Evolutionary conservation across 139 green algal genomes (phyloP).

Genomic region (Chloropicon primus): DNA sequence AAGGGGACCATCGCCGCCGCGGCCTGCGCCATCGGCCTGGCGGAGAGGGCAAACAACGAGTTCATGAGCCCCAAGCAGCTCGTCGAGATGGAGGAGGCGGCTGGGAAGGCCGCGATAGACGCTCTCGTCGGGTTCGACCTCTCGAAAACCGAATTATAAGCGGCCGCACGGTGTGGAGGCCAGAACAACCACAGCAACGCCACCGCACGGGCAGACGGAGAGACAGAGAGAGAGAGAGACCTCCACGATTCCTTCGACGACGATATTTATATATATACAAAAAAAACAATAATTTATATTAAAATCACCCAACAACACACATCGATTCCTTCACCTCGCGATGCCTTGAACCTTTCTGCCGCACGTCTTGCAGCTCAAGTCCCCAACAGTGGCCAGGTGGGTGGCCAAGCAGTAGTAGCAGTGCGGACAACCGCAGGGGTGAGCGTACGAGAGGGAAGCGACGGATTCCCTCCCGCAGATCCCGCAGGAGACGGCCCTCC

Average conservation of each 20-base stretch:
- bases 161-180: too few species aligned
- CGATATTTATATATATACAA: too few species aligned
- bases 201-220: too few species aligned
- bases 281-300: too few species aligned
- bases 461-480: not conserved
- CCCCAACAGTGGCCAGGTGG: not conserved
- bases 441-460: not conserved
- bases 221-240: too few species aligned
- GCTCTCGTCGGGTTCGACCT: not conserved
- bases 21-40: constrained; percentile 44
- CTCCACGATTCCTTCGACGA: too few species aligned
- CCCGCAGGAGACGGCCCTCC: not conserved
- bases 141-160: too few species aligned
- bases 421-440: not conserved
- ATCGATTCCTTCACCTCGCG: not conserved
- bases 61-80: constrained; percentile 1
- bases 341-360: not conserved
- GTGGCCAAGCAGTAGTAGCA: not conserved
- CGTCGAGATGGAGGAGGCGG: constrained; percentile 5
- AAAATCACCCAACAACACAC: too few species aligned
- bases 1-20: constrained; percentile 32
- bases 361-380: not conserved
- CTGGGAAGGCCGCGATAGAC: not conserved
- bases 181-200: too few species aligned
- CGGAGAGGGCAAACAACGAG: constrained; percentile 13